Conservation (phyloP, 2,329 filamentous ascomycete genomes). For the Claviceps quebecensis region DNA sequence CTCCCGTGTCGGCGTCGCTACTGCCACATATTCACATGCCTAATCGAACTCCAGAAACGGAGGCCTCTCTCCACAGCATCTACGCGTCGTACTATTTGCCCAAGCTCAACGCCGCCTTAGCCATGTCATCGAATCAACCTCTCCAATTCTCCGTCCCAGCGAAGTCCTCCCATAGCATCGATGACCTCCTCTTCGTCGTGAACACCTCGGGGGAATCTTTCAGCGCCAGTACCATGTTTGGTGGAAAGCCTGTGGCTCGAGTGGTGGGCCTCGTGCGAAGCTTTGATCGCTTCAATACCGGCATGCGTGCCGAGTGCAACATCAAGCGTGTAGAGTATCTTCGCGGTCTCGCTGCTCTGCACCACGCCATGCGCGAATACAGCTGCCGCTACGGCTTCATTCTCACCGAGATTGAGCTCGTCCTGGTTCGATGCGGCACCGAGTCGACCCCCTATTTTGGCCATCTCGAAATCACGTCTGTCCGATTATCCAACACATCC, state of each 20-base stretch:
- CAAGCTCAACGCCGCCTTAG: slow-evolving; percentile 74
- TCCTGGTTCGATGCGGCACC: slow-evolving; percentile 70
- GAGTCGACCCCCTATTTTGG: slow-evolving; percentile 69
- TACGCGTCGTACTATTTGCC: slow-evolving; percentile 68
- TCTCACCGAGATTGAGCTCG: slow-evolving; percentile 87
- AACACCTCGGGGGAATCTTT: slow-evolving; percentile 42
- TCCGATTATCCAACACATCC: slow-evolving; percentile 40
- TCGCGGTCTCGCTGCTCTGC: slow-evolving; percentile 69
- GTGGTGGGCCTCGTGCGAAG: slow-evolving; percentile 78
- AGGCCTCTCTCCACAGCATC: slow-evolving; percentile 59
- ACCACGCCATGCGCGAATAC: slow-evolving; percentile 87
- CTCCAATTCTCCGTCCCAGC: slow-evolving; percentile 35
- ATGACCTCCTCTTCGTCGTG: slow-evolving; percentile 51
- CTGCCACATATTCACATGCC: slow-evolving; percentile 45
- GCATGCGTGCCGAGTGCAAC: slow-evolving; percentile 76
- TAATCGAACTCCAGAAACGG: slow-evolving; percentile 61
- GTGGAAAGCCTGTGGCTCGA: slow-evolving; percentile 36
- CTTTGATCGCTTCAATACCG: slow-evolving; percentile 90
- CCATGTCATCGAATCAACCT: slow-evolving; percentile 56
- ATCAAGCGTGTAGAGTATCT: slow-evolving; percentile 83
- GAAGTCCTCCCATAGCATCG: slow-evolving; percentile 19
- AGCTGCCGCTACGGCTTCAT: slow-evolving; percentile 91
- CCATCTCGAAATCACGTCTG: slow-evolving; percentile 60
- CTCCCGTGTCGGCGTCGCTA: slow-evolving; percentile 46
- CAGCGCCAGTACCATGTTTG: slow-evolving; percentile 39